Base-by-base conservation (phyloP, 306 rosid genomes). In the Cotoneaster glaucophyllus region DNA sequence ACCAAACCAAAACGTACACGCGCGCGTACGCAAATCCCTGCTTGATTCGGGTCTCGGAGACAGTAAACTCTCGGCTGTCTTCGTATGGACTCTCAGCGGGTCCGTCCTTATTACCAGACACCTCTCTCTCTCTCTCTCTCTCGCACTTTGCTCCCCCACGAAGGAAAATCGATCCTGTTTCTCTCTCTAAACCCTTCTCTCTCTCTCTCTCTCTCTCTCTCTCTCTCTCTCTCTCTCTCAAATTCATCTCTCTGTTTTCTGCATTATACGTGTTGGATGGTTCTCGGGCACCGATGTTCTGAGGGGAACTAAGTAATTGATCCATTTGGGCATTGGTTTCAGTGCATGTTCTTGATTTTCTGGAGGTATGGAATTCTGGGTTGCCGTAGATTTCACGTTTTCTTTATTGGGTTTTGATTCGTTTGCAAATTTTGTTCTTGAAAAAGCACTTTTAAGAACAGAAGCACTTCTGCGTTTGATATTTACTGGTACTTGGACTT, bases 101-200 rank as follows among this genome's bases (percentile, higher is more conserved):
- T 68, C 76, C 76, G 18, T 50, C 54, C 54, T 50, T 43, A 34
- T 22, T 22, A 67, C 69, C 79, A 54, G 12, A 26, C 45, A 64
- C 74, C 39, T 66, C 44, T 73, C 53, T 68, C 80, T 74, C 70
- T 75, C 78, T 64, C 81, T 74, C 26, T 57, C 62, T 57, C 62
- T 63, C 70, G 41, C 80, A 79, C 88, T 76, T 89, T 93, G 91
- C 93, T 86, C 86, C 71, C 78, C 80, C 87, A 48, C 71, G 76
- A 87, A 86, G 96, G 74, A 86, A 87, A 74, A 62, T 87, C 79
- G 86, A 79, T 86, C 84, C 90, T 76, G 5, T 63, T 43, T 58
- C 82, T 82, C 78, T 37, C 31, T 53, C 69, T 24, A 19, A 25
- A 58, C 57, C 32, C 8, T 21, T 41, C 26, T 25, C 26, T 70